Percentiles rank a stretch among this genome's conserved stretches.
Conservation (phyloP, 2,329 filamentous ascomycete species). For the Macrophomina tecta region DNA sequence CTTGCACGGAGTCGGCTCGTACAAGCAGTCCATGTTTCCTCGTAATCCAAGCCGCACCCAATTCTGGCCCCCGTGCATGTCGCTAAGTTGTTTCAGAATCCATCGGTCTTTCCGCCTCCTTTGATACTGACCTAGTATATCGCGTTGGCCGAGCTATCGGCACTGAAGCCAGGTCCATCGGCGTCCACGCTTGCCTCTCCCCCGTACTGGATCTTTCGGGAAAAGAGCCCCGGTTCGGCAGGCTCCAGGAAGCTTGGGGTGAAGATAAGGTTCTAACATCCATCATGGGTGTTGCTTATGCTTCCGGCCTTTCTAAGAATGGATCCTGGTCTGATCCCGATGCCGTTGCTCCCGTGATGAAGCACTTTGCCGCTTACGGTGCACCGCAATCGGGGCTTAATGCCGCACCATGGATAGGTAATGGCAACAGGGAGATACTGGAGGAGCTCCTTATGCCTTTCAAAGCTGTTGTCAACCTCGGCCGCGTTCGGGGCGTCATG, state of each 20-base stretch:
- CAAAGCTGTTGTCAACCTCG: slow-evolving; percentile 51
- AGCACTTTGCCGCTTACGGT: slow-evolving; percentile 56
- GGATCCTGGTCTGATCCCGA: slow-evolving; percentile 50
- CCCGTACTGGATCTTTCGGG: slow-evolving; percentile 52
- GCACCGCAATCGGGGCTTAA: slow-evolving; percentile 52
- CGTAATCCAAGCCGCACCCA: not conserved
- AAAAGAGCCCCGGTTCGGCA: slow-evolving; percentile 53
- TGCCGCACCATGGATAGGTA: slow-evolving; percentile 52
- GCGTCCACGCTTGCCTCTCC: slow-evolving; percentile 53
- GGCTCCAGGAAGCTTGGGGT: slow-evolving; percentile 55
- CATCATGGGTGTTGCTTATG: slow-evolving; percentile 53
- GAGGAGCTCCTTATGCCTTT: slow-evolving; percentile 53
- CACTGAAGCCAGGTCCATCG: slow-evolving; percentile 52
- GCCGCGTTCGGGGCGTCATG: slow-evolving; percentile 52
- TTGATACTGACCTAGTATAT: slow-evolving; percentile 51
- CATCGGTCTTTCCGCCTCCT: slow-evolving; percentile 50
- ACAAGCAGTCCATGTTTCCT: slow-evolving; percentile 53
- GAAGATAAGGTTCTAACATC: slow-evolving; percentile 54
- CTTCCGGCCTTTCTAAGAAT: slow-evolving; percentile 53
- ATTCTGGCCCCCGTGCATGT: no score
- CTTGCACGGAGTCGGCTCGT: slow-evolving; percentile 53
- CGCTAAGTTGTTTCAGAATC: slow-evolving; percentile 36
- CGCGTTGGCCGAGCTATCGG: slow-evolving; percentile 52
- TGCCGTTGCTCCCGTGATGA: slow-evolving; percentile 53
- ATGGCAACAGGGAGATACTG: slow-evolving; percentile 51